Base-by-base conservation (phyloP, 192 early-diverging fungal species). In the Coemansia sp. region DNA sequence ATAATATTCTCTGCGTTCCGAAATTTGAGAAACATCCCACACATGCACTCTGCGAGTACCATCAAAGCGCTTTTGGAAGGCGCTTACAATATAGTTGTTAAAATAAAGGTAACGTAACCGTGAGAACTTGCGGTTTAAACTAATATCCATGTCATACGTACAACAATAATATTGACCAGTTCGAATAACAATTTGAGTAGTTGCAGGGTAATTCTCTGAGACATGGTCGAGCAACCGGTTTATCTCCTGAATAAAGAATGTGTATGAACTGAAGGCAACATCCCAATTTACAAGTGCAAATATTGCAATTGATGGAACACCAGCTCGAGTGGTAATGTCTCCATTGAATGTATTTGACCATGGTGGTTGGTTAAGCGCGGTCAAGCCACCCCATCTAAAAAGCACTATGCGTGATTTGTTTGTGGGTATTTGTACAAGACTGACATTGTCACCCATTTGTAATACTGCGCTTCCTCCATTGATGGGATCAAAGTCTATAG, bases 401-500 rank as follows among this genome's bases (percentile, higher is more conserved):
- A 44, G 2, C 16, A 44, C 12, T 44, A 44, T 44, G 3, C 38
- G 38, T 44, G 38, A 16, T 14, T 44, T 44, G 38, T 44, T 44
- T 14, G 14, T 14, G 4, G 38, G 38, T 3, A 44, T 16, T 16
- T 16, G 14, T 16, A 9, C 12, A 44, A 44, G 38, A 3, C 16
- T 44, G 38, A 9, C 8, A 44, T 44, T 44, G 10, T 9, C 10
- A 44, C 16, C 4, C 9, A 16, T 14, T 16, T 44, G 38, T 44
- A 44, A 2, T 2, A 14, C 38, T 16, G 53, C 26, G 16, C 1
- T 34, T 24, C 62, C 62, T 25, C 62, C 54, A n/a, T 27, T 22
- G 5, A 56, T 47, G 18, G 66, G 52, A 34, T 64, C 53, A 54
- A 82, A 58, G 5, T 52, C 28, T 16, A 82, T 54, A 14, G 57